A percentile compares a stretch with the other conserved stretches of the same genome.
phyloP scores from a whole-genome alignment of 805 yeast genomes.

The Candida takata region DNA sequence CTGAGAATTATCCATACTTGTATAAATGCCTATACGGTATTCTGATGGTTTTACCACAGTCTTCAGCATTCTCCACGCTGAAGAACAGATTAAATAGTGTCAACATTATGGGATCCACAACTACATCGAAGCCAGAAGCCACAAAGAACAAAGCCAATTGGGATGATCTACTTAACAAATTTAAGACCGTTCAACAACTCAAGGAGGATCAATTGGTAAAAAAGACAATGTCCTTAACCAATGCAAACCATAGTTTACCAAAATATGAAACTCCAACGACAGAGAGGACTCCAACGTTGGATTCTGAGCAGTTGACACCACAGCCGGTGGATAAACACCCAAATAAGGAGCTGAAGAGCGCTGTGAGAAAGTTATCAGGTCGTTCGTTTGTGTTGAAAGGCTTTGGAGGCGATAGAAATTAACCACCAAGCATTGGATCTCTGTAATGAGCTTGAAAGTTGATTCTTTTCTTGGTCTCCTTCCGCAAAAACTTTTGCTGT shows the following conservation, averaged over 20 bases:
- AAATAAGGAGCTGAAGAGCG: slow-evolving; percentile 14
- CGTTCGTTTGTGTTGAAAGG: slow-evolving; percentile 25
- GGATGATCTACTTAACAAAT: slow-evolving; percentile 40
- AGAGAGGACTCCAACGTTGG: slow-evolving; percentile 16
- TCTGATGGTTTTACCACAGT: slow-evolving; percentile 90
- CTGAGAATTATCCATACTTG: slow-evolving; percentile 70
- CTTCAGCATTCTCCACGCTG: slow-evolving; percentile 78
- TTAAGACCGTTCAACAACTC: slow-evolving; percentile 39
- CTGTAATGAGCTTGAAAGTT: slow-evolving; percentile 84
- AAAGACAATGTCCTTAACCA: slow-evolving; percentile 8
- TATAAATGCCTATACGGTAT: slow-evolving; percentile 88
- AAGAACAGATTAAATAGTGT: slow-evolving; percentile 59
- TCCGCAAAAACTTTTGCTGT: slow-evolving; percentile 31
- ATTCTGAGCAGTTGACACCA: slow-evolving; percentile 3
- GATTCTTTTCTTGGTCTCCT: slow-evolving; percentile 62
- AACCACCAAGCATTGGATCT: slow-evolving; percentile 53
- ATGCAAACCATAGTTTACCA: slow-evolving; percentile 12
- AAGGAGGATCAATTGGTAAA: slow-evolving; percentile 26
- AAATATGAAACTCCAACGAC: slow-evolving; percentile 18
- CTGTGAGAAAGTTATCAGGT: slow-evolving; percentile 25
- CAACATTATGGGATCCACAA: slow-evolving; percentile 28
- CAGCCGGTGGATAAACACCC: slow-evolving; percentile 4
- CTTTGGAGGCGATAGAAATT: slow-evolving; percentile 19
- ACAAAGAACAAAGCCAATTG: slow-evolving; percentile 25
- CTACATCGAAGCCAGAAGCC: slow-evolving; percentile 2